Conservation (phyloP, 768 basidiomycete genomes). For the Mrakia frigida region DNA sequence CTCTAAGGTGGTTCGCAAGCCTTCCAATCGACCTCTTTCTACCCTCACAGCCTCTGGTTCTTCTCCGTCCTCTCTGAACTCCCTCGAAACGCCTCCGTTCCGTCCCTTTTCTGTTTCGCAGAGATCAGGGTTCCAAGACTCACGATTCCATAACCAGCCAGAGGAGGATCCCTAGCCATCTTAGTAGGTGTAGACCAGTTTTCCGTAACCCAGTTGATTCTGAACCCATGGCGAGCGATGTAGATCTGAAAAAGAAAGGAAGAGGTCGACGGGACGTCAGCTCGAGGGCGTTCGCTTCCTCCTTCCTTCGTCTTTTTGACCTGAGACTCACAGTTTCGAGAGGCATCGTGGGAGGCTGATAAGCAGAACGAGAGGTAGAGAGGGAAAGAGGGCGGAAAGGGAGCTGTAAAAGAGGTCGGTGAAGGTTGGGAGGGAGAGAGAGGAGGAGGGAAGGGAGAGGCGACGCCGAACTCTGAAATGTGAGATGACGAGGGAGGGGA, state of each 20-base stretch:
- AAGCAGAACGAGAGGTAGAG: neutral
- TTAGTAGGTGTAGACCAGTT: conserved; percentile 40
- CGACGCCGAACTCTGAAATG: too few species aligned
- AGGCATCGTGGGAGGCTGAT: neutral
- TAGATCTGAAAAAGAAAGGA: conserved; percentile 35
- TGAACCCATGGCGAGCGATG: conserved; percentile 42
- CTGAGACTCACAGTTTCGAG: neutral
- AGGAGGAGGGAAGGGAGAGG: too few species aligned
- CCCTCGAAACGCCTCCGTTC: neutral
- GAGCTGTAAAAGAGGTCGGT: neutral
- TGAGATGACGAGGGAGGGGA: too few species aligned
- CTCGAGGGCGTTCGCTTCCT: neutral
- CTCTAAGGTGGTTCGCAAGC: too few species aligned
- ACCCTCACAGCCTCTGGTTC: too few species aligned
- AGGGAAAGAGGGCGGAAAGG: neutral
- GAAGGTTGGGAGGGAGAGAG: neutral
- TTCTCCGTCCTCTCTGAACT: neutral
- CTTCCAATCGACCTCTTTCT: too few species aligned
- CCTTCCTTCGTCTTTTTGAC: neutral
- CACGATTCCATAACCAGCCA: conserved; percentile 26
- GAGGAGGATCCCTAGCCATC: conserved; percentile 43
- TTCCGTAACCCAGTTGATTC: conserved; percentile 43
- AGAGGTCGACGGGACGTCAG: neutral
- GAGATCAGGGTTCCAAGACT: too few species aligned
- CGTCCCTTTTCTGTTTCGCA: neutral